Evolutionary conservation across 2,329 filamentous ascomycete species (phyloP), one percentile per base, ranked within the genome.

Genomic region (Colletotrichum echinochloae): DNA sequence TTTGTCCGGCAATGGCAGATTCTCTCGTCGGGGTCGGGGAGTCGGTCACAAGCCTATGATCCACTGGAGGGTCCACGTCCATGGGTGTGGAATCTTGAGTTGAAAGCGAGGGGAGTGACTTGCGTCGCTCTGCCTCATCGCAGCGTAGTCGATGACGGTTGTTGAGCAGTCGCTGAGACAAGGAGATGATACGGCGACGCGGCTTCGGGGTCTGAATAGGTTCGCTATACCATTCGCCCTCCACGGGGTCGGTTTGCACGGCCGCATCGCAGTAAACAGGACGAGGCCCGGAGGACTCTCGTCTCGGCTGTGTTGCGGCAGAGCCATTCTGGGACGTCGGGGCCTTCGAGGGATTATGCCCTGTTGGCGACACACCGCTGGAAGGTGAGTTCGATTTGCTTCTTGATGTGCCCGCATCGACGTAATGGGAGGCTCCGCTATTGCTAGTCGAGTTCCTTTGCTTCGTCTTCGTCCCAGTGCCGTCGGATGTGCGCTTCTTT

Each of bases 401-500:
- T 68, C 85, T 81, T 2, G 85, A 86, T 11, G 87, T 88, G 12
- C 83, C 84, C 4, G 84, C 83, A 74, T 90, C 87, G 0, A 86
- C 83, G 67, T 89, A 89, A 6, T 81, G 80, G 12, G 78, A 76
- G 20, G 49, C 61, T 11, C 64, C 64, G 1, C 62, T 63, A 16
- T 51, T 72, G 14, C 51, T 63, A 2, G 70, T 76, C 71, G 74
- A 77, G 23, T 76, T 59, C 26, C 64, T 78, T 0, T 74, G 63
- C 55, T 79, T 81, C 0, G 75, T 46, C 33, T 73, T 80, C 41
- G 77, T 76, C 12, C 44, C 66, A 4, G 81, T 83, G 6, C 88
- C 88, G 73, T 91, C 89, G 0, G 89, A 90, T 2, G 82, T 79
- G 9, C 89, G 85, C 77, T 91, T 91, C 81, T 91, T 90, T 78